Conservation (phyloP, 1,139 yeast genomes). For the Nakaseomyces sp. region DNA sequence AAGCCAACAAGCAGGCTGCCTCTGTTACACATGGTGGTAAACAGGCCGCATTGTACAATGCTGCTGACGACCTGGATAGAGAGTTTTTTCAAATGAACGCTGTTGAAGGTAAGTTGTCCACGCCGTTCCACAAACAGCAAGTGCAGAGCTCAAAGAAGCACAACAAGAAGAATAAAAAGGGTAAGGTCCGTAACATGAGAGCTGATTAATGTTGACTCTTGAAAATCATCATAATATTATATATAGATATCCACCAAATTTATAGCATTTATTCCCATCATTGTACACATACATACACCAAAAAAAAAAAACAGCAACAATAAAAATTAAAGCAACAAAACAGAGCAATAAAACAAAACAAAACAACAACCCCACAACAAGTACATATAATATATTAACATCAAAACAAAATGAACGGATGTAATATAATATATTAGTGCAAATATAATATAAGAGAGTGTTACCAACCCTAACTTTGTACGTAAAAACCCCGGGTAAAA, state of each 20-base stretch:
- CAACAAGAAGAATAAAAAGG: constrained; percentile 63
- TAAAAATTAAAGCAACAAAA: too few relatives aligned
- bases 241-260: not conserved
- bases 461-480: too few relatives aligned
- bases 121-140: constrained; percentile 62
- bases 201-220: not conserved
- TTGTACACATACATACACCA: not conserved
- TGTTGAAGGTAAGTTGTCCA: constrained; percentile 52
- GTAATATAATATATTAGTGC: too few relatives aligned
- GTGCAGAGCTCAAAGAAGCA: constrained; percentile 48
- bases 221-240: not conserved
- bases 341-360: too few relatives aligned
- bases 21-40: constrained; percentile 62
- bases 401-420: too few relatives aligned
- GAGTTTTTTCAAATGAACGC: constrained; percentile 69
- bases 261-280: constrained; percentile 5
- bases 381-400: too few relatives aligned
- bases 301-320: not conserved
- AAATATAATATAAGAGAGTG: too few relatives aligned
- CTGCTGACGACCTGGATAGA: constrained; percentile 70
- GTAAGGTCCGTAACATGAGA: constrained; percentile 11
- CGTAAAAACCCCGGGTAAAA: not conserved
- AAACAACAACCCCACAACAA: too few relatives aligned
- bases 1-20: constrained; percentile 35
- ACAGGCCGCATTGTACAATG: constrained; percentile 69